These are phyloP conservation scores for Chaetoceros tenuissimus DNA, from an alignment of 108 stramenopile genomes.

Conservation along the genomic window DNA sequence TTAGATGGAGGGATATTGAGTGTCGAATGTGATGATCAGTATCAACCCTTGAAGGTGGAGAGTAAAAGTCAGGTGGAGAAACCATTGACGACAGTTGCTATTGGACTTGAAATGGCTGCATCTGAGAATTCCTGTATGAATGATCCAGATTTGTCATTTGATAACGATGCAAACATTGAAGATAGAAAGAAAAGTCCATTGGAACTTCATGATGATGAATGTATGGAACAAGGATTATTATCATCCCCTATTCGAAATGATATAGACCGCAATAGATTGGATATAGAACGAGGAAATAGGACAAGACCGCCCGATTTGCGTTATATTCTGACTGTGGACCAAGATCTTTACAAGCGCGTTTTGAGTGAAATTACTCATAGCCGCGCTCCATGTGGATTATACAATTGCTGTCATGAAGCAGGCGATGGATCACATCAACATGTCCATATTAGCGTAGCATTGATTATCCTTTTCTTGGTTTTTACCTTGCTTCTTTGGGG, in stretches of 20 bases:
- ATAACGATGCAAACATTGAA: slow-evolving; percentile 3
- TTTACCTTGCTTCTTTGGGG: slow-evolving; percentile 22
- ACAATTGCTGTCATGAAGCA: slow-evolving; percentile 19
- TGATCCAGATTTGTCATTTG: background rate
- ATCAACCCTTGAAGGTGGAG: background rate
- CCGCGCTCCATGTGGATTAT: background rate
- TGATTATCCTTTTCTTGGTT: slow-evolving; percentile 25
- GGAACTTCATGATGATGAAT: background rate
- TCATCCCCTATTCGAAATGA: too few species aligned
- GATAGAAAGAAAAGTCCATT: background rate
- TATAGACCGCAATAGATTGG: slow-evolving; percentile 1
- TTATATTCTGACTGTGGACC: slow-evolving; percentile 48
- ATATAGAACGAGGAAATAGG: background rate
- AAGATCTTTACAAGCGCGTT: slow-evolving; percentile 41
- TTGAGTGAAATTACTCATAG: slow-evolving; percentile 36
- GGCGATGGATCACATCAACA: slow-evolving; percentile 3
- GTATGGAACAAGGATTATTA: too few species aligned
- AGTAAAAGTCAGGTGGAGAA: background rate
- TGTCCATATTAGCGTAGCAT: slow-evolving; percentile 39
- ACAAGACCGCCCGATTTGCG: slow-evolving; percentile 18
- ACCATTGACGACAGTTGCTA: background rate
- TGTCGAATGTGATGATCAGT: slow-evolving; percentile 21
- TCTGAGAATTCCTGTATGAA: background rate
- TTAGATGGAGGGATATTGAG: slow-evolving; percentile 48
- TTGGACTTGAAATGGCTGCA: background rate